These are phyloP conservation scores for Candida lessepsii DNA, from an alignment of 805 yeast genomes.

Conservation along the genomic window DNA sequence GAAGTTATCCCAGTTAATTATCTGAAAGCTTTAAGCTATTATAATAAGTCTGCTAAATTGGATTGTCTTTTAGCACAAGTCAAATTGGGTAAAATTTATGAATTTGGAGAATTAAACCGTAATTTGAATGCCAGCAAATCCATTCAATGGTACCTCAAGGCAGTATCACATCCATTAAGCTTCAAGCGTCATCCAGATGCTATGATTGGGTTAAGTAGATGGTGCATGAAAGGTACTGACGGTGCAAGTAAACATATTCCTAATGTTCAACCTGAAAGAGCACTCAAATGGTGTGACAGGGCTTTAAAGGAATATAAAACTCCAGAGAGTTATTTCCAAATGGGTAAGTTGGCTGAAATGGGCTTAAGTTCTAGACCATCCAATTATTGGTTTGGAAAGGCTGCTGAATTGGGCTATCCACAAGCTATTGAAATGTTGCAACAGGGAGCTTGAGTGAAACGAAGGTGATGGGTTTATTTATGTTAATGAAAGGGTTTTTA, in stretches of 20 bases:
- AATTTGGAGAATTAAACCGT: conserved; percentile 42
- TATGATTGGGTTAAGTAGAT: conserved; percentile 43
- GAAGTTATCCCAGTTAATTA: conserved; percentile 43
- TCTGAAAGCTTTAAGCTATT: conserved; percentile 40
- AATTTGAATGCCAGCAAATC: conserved; percentile 39
- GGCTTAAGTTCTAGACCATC: conserved; percentile 31
- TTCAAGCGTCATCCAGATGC: conserved; percentile 45
- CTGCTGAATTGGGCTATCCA: conserved; percentile 33
- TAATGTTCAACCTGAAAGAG: conserved; percentile 33
- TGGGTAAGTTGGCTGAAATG: conserved; percentile 40
- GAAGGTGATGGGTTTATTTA: not conserved
- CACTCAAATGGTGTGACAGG: conserved; percentile 43
- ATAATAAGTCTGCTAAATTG: conserved; percentile 42
- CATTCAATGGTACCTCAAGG: conserved; percentile 45
- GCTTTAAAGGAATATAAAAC: conserved; percentile 39
- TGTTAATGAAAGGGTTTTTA: not conserved
- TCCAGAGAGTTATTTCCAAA: conserved; percentile 39
- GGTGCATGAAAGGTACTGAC: conserved; percentile 37
- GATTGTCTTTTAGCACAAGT: conserved; percentile 41
- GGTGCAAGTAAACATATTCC: conserved; percentile 38
- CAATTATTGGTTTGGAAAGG: conserved; percentile 31
- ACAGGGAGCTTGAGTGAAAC: not conserved
- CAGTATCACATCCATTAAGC: conserved; percentile 37
- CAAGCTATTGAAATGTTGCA: conserved; percentile 7
- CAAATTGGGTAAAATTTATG: conserved; percentile 41